These are phyloP conservation scores for Coniochaeta pulveracea DNA, from an alignment of 2,329 filamentous ascomycete genomes.

Conservation along the genomic window DNA sequence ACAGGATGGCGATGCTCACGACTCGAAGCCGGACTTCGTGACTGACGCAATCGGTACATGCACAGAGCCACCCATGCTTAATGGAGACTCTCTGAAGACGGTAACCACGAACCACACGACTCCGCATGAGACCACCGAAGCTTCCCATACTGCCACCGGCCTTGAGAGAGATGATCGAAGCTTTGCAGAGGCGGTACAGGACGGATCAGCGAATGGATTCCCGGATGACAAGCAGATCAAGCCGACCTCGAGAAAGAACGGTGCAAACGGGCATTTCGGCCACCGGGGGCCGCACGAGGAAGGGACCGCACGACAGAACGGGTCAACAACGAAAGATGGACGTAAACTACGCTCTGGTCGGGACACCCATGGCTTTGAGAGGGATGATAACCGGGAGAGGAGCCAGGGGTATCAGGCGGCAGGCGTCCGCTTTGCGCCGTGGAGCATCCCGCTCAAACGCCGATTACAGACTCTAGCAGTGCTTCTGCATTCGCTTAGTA, in stretches of 20 bases:
- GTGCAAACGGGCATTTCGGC: neutral
- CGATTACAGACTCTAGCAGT: conserved; percentile 71
- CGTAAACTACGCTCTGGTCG: neutral
- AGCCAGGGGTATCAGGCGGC: conserved; percentile 15
- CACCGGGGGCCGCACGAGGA: neutral
- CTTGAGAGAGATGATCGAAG: neutral
- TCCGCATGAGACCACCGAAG: neutral
- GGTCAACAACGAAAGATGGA: neutral
- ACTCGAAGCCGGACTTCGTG: neutral
- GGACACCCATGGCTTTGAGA: conserved; percentile 8
- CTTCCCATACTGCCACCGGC: neutral
- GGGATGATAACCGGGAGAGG: conserved; percentile 6
- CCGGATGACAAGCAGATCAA: neutral
- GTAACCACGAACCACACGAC: neutral
- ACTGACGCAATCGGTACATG: neutral
- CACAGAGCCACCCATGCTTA: no score
- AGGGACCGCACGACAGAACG: neutral
- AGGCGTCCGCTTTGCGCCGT: conserved; percentile 73
- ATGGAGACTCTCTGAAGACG: neutral
- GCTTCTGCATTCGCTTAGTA: conserved; percentile 59
- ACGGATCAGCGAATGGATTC: neutral
- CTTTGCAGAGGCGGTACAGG: neutral
- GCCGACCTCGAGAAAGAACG: neutral
- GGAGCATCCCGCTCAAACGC: conserved; percentile 59
- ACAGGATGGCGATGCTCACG: conserved; percentile 1